Percentiles rank a stretch among this genome's conserved stretches.
Evolutionary conservation across 2,329 filamentous ascomycete species (phyloP).

Genomic region (Exophiala bonariae): DNA sequence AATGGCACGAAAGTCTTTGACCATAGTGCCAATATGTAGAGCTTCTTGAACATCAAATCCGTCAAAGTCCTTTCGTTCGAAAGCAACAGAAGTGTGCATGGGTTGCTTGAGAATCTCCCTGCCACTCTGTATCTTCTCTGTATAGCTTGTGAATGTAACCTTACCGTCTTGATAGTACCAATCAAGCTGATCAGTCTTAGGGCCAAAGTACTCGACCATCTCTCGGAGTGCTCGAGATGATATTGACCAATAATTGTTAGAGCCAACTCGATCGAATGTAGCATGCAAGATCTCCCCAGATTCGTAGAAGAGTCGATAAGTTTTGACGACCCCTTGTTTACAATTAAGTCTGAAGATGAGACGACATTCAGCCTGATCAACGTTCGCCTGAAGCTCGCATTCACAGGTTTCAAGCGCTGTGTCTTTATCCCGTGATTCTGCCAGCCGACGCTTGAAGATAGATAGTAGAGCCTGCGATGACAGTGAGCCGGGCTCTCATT

Average conservation of each 20-base stretch:
- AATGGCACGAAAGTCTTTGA: constrained; percentile 67
- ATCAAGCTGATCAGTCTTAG: constrained; percentile 64
- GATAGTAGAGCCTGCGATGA: constrained; percentile 54
- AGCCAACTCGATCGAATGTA: constrained; percentile 58
- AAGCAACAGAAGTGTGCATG: constrained; percentile 63
- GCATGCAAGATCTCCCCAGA: constrained; percentile 63
- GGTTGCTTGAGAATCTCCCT: constrained; percentile 66
- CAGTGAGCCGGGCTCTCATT: constrained; percentile 2
- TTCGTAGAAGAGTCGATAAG: constrained; percentile 65
- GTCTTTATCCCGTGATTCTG: constrained; percentile 57
- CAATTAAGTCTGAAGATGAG: constrained; percentile 63
- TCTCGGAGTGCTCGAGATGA: constrained; percentile 58
- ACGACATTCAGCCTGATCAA: constrained; percentile 59
- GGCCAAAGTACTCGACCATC: constrained; percentile 64
- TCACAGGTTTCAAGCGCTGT: constrained; percentile 63
- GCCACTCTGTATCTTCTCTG: constrained; percentile 62
- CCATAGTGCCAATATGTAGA: constrained; percentile 62
- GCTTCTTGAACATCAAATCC: constrained; percentile 59
- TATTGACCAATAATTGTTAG: constrained; percentile 61
- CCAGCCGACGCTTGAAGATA: constrained; percentile 60
- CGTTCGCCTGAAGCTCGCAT: constrained; percentile 58
- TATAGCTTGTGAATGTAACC: constrained; percentile 65
- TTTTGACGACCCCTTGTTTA: constrained; percentile 64
- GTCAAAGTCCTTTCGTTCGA: constrained; percentile 63
- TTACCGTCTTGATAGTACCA: constrained; percentile 59